A percentile compares a stretch with the other conserved stretches of the same genome.
These are phyloP conservation scores for Dipodascus geniculatus DNA, from an alignment of 805 yeast species.

Conservation along the genomic window DNA sequence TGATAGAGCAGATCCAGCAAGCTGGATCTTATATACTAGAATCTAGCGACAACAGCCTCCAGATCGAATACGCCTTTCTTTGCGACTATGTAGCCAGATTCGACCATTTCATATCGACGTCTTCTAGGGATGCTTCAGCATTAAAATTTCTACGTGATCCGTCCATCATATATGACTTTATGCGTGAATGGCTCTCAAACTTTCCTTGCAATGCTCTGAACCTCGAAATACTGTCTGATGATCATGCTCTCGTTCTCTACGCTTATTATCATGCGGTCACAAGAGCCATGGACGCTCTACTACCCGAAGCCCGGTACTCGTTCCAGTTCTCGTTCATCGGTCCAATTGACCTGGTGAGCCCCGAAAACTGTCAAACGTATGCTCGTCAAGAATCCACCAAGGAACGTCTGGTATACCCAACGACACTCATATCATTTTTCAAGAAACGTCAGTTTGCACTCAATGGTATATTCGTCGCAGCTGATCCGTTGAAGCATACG, in stretches of 20 bases:
- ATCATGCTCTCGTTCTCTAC: constrained; percentile 18
- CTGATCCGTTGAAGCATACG: constrained; percentile 16
- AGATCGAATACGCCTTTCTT: constrained; percentile 10
- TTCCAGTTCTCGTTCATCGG: constrained; percentile 28
- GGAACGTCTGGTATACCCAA: constrained; percentile 19
- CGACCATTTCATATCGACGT: constrained; percentile 8
- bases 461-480: constrained; percentile 14
- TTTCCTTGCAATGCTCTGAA: constrained; percentile 19
- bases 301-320: constrained; percentile 27
- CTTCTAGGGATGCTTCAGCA: constrained; percentile 5
- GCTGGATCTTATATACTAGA: constrained; percentile 10
- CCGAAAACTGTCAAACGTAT: constrained; percentile 13
- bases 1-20: constrained; percentile 16
- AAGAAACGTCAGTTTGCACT: constrained; percentile 16
- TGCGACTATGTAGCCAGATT: constrained; percentile 9
- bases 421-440: constrained; percentile 22
- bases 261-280: constrained; percentile 27
- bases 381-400: background rate
- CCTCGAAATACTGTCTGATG: constrained; percentile 2
- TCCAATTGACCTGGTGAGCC: constrained; percentile 24
- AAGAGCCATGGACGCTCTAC: constrained; percentile 25
- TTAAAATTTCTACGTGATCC: constrained; percentile 13
- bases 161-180: constrained; percentile 12
- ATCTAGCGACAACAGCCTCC: constrained; percentile 6
- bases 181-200: constrained; percentile 19